Evolutionary conservation across 2,329 filamentous ascomycete species (phyloP), one percentile per base, ranked within the genome.

Genomic region (Coleophoma cylindrospora): DNA sequence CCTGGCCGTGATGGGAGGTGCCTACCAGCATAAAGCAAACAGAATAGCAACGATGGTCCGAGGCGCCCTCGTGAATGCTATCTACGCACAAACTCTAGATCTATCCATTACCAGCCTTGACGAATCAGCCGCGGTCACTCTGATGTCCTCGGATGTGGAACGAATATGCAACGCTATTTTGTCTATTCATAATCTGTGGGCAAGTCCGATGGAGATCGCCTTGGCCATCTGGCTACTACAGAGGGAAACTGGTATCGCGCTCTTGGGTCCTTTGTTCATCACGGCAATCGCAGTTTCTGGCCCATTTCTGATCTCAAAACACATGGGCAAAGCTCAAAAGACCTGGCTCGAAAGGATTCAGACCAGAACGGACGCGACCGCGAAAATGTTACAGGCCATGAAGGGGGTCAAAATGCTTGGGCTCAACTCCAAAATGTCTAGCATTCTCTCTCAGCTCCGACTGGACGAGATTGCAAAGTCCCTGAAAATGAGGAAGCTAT

Each of bases 371-470:
- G 53, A 54, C 45, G 41, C 51, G 10, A 57, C 55, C 1, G 54
- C 62, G 7, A 52, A 55, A 10, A 57, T 61, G 46, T 51, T 66
- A 17, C 44, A 52, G 7, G 55, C 54, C 12, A 60, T 66, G 58
- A 64, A 64, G 50, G 53, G 56, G 6, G 57, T 64, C 43, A 64
- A 64, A 51, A 62, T 64, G 58, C 56, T 61, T 43, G 63, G 63
- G 19, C 57, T 74, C 5, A 64, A 59, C 5, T 58, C 63, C 27
- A 67, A 61, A 36, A 57, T 72, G 19, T 53, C 59, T 9, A 38
- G 51, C 2, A 57, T 62, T 17, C 45, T 74, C 1, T 66, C 68
- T n/a, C 49, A 59, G 10, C 50, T 72, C 0, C 61, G 71, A 27
- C 53, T 66, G 1, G 34, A 54, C 22, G 53, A 58, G 47, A 47